These are phyloP conservation scores for Serendipita vermifera DNA, from an alignment of 768 basidiomycete genomes.

Conservation along the genomic window DNA sequence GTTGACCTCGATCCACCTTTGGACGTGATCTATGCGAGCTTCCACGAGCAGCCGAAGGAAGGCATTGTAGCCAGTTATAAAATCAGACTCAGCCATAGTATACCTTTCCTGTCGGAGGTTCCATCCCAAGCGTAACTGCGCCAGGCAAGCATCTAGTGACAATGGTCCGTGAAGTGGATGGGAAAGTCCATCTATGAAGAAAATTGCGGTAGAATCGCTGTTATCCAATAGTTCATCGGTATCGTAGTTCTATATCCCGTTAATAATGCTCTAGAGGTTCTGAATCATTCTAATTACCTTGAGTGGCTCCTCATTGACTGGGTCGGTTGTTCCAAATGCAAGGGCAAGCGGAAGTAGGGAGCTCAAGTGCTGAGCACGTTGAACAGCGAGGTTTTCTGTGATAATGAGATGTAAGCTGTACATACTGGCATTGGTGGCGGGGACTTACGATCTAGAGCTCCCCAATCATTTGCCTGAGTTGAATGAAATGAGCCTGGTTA, in stretches of 20 bases:
- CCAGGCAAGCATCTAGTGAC: background rate
- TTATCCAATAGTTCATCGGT: conserved; percentile 27
- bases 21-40: conserved; percentile 35
- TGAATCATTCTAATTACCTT: conserved; percentile 30
- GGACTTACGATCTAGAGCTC: conserved; percentile 43
- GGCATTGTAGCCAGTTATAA: conserved; percentile 28
- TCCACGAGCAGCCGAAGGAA: conserved; percentile 32
- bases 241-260: conserved; percentile 36
- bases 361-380: conserved; percentile 27
- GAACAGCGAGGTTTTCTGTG: conserved; percentile 22
- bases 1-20: conserved; percentile 40
- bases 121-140: background rate
- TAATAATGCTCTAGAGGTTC: background rate
- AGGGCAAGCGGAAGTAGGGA: conserved; percentile 37
- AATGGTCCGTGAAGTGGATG: background rate
- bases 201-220: background rate
- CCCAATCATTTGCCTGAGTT: conserved; percentile 49
- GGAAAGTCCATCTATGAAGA: background rate
- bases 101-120: conserved; percentile 19
- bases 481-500: background rate
- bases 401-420: conserved; percentile 26
- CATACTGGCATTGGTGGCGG: background rate
- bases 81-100: conserved; percentile 28
- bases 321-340: conserved; percentile 33
- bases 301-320: conserved; percentile 33